Evolutionary conservation across 2,329 filamentous ascomycete species (phyloP).

Genomic region (Penicillium sp.): DNA sequence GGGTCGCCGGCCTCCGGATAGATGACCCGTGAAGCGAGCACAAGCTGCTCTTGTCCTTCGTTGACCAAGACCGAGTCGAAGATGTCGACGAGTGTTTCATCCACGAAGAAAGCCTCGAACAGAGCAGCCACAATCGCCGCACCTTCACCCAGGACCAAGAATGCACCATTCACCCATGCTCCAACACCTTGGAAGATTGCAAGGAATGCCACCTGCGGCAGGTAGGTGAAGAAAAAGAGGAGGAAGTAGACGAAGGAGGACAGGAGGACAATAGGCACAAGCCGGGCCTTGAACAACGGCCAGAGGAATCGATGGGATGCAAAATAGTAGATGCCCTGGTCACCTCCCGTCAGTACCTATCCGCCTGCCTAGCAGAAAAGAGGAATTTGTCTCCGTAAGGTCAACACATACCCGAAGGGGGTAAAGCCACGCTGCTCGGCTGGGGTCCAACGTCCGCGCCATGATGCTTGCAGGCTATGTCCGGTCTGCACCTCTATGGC

Average conservation of each 20-base stretch:
- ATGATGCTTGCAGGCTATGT: constrained; percentile 7
- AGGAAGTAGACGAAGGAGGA: constrained; percentile 81
- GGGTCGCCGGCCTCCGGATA: constrained; percentile 70
- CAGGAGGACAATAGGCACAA: constrained; percentile 79
- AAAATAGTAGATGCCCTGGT: constrained; percentile 79
- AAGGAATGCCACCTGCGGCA: constrained; percentile 87
- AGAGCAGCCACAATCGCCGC: constrained; percentile 64
- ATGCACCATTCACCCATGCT: constrained; percentile 87
- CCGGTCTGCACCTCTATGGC: background rate
- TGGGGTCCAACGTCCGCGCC: constrained; percentile 28
- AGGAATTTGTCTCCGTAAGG: constrained; percentile 3
- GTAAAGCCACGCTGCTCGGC: constrained; percentile 50
- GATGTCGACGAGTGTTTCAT: constrained; percentile 75
- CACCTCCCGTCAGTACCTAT: constrained; percentile 6
- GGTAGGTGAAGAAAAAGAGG: constrained; percentile 83
- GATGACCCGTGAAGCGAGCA: constrained; percentile 66
- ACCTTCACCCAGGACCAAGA: constrained; percentile 74
- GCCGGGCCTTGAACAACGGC: constrained; percentile 74
- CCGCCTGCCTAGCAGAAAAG: background rate
- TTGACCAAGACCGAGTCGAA: constrained; percentile 86
- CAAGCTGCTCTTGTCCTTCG: constrained; percentile 68
- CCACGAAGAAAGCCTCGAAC: constrained; percentile 80
- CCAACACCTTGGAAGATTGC: constrained; percentile 82
- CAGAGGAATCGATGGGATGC: constrained; percentile 74
- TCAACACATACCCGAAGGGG: constrained; percentile 46